These are phyloP conservation scores for Turnera subulata DNA, from an alignment of 345 rosid species.

Conservation along the genomic window DNA sequence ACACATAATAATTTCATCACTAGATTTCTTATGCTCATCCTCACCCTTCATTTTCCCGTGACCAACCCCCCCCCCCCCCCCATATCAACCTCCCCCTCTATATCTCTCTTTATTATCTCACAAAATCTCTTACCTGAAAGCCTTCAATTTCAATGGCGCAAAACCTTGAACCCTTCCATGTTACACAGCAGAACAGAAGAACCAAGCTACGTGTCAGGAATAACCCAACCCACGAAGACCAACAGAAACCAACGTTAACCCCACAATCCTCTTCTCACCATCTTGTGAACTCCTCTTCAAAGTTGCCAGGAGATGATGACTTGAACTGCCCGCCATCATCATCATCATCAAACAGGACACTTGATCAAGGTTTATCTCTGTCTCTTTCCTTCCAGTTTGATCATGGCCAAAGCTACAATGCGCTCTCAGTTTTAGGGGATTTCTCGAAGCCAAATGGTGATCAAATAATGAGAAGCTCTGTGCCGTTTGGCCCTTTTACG, in stretches of 20 bases:
- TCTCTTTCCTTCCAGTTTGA: constrained; percentile 21
- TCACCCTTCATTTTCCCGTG: too few relatives aligned
- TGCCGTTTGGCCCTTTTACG: constrained; percentile 37
- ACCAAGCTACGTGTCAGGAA: constrained; percentile 26
- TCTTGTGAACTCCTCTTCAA: not conserved
- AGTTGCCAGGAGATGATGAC: constrained; percentile 1
- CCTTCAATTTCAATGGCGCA: too few relatives aligned
- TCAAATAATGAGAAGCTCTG: constrained; percentile 25
- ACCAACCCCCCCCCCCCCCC: too few relatives aligned
- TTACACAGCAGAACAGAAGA: constrained; percentile 39
- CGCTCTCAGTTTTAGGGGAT: not conserved
- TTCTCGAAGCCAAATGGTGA: not conserved
- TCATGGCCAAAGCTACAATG: not conserved
- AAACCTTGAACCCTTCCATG: constrained; percentile 25
- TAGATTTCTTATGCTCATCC: too few relatives aligned
- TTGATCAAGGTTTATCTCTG: constrained; percentile 18
- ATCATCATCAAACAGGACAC: too few relatives aligned
- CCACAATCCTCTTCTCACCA: not conserved
- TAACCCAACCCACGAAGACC: constrained; percentile 9
- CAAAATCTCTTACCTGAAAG: too few relatives aligned
- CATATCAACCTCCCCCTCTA: too few relatives aligned
- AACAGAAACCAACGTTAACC: constrained; percentile 10
- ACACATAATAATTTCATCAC: too few relatives aligned
- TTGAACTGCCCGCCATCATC: not conserved
- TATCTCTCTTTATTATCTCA: too few relatives aligned